These are phyloP conservation scores for Umbelopsis isabellina DNA, from an alignment of 192 early-diverging fungal genomes.

Conservation along the genomic window DNA sequence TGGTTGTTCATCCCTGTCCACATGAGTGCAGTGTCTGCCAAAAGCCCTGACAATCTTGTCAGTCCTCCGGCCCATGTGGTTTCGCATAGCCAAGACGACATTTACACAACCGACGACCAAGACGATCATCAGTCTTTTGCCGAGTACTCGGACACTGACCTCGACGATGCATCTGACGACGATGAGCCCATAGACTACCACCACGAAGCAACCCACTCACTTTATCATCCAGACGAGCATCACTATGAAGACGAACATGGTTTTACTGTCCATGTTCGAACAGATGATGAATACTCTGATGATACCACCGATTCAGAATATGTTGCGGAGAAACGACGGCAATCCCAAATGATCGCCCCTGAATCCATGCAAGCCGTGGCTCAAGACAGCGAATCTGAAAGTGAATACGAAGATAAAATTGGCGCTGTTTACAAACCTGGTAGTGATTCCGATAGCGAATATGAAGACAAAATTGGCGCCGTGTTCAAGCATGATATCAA, in stretches of 20 bases:
- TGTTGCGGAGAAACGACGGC: constrained; percentile 10
- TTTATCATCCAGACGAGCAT: constrained; percentile 7
- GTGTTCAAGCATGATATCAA: not conserved
- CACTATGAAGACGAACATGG: constrained; percentile 15
- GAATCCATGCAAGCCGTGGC: not conserved
- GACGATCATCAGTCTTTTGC: constrained; percentile 19
- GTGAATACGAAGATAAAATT: constrained; percentile 14
- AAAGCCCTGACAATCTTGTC: not conserved
- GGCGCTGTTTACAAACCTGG: not conserved
- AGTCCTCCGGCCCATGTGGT: not conserved
- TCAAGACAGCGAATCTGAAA: not conserved
- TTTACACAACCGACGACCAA: constrained; percentile 1
- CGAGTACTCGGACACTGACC: constrained; percentile 6
- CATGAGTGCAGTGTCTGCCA: constrained; percentile 16
- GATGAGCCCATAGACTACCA: constrained; percentile 12
- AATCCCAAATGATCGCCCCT: constrained; percentile 20
- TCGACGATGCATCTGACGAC: constrained; percentile 12
- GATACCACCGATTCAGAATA: constrained; percentile 23
- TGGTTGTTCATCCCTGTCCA: not conserved
- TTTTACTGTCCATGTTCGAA: constrained; percentile 4
- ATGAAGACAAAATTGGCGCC: constrained; percentile 8
- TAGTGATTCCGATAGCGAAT: not conserved
- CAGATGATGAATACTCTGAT: constrained; percentile 21
- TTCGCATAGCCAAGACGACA: not conserved
- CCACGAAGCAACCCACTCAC: constrained; percentile 7